phyloP scores from a whole-genome alignment of 2,329 filamentous ascomycete genomes.

The Coniochaeta hoffmannii region DNA sequence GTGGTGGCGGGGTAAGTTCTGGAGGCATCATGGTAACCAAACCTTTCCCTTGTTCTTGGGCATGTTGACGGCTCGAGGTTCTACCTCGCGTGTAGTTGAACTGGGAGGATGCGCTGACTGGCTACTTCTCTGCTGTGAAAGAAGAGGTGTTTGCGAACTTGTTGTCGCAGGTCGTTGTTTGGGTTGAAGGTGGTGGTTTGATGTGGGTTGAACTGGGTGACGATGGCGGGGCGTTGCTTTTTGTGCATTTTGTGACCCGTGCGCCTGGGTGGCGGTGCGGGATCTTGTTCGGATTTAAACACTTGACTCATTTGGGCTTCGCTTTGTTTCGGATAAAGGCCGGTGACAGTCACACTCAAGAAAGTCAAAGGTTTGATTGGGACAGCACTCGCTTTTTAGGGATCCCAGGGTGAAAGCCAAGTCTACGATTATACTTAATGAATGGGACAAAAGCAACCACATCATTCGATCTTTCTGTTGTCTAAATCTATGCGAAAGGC shows the following conservation, averaged over 20 bases:
- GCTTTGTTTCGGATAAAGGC: background rate
- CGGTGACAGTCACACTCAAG: background rate
- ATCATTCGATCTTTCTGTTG: background rate
- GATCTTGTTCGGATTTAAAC: background rate
- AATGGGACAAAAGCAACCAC: background rate
- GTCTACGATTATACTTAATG: no score
- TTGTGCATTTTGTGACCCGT: background rate
- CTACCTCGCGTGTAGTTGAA: background rate
- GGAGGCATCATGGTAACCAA: conserved; percentile 5
- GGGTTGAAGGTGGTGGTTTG: background rate
- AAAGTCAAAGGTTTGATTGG: no score
- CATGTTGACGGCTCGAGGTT: conserved; percentile 49
- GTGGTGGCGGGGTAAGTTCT: conserved; percentile 4
- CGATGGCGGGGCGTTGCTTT: background rate
- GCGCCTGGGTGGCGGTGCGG: background rate
- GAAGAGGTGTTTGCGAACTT: background rate
- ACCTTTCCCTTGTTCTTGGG: conserved; percentile 99
- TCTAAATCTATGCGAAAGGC: background rate
- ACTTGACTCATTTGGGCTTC: background rate
- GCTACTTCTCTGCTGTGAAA: background rate
- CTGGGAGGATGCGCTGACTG: background rate
- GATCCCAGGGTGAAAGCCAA: no score
- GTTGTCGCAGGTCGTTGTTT: background rate
- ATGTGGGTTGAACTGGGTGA: background rate
- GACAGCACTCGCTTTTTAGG: no score